These are phyloP conservation scores for Kandelia obovata DNA, from an alignment of 345 rosid genomes.

Conservation along the genomic window DNA sequence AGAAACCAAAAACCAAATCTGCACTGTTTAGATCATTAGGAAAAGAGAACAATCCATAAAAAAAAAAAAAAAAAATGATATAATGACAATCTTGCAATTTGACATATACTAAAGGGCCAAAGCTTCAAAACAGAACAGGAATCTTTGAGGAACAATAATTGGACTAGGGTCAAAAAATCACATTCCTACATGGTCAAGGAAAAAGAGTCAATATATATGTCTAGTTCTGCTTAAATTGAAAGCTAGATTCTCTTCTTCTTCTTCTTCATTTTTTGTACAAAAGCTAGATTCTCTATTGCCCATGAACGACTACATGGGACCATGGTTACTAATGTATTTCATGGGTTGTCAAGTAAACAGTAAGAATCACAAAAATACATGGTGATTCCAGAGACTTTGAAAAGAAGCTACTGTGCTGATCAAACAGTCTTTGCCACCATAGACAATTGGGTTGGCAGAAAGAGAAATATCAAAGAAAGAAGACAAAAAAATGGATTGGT, in stretches of 20 bases:
- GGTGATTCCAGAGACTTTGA: constrained; percentile 26
- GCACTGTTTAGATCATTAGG: too few species aligned
- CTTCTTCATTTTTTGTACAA: too few species aligned
- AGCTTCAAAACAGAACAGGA: background rate
- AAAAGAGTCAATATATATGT: background rate
- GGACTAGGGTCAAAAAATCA: background rate
- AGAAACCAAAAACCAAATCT: too few species aligned
- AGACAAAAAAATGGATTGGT: constrained; percentile 24
- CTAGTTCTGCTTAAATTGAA: background rate
- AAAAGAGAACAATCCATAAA: too few species aligned
- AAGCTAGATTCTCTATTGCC: too few species aligned
- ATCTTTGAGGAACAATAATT: background rate
- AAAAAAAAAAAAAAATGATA: too few species aligned
- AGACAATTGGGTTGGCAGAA: constrained; percentile 38
- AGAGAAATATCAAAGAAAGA: constrained; percentile 28
- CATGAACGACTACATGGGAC: too few species aligned
- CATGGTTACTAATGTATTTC: constrained; percentile 2
- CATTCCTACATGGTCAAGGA: background rate
- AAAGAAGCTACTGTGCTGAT: constrained; percentile 24
- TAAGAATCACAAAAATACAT: constrained; percentile 12
- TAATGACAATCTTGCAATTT: too few species aligned
- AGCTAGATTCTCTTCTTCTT: background rate
- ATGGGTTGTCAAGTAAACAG: constrained; percentile 9
- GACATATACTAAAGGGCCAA: background rate
- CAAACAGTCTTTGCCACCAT: constrained; percentile 37